Base-by-base conservation (phyloP, 2,329 filamentous ascomycete species). In the Coleophoma cylindrospora region DNA sequence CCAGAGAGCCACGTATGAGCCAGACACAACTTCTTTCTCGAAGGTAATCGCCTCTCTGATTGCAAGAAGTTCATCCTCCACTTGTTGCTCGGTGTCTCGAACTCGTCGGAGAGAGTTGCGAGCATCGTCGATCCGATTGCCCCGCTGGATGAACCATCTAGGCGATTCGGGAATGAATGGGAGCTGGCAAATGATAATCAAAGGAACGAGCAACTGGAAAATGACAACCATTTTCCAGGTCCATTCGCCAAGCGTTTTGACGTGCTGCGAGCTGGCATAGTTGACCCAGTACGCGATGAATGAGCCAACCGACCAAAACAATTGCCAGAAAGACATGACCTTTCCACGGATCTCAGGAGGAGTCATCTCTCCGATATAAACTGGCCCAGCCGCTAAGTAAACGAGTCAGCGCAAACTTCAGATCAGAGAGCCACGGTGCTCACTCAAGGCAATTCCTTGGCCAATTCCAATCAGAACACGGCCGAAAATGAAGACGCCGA, bases 151-250 rank as follows among this genome's bases (percentile, higher is more conserved):
- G 64, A 78, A 76, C 84, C 84, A 89, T 46, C 85, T 76, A 15
- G 86, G 86, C 4, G 79, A 80, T 64, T 87, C 85, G 17, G 83
- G 83, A 54, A 86, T 77, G 63, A 83, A 84, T 38, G 83, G 83
- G 13, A 88, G 70, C 34, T 84, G 74, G 4, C 67, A 56, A 19
- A 87, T 68, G 64, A 89, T 84, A 51, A 87, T 59, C 46, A 76
- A 56, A 1, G 85, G 85, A 21, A 87, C 75, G n/a, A 89, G 66
- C 45, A 87, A 72, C 68, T 89, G 85, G 73, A 88, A 87, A 54
- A 89, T 81, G 54, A 87, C 79, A 13, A 88, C 81, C 71, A 87
- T 79, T 59, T 78, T 80, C 84, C 84, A 88, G 66, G 87, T 83
- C 85, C 84, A 87, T 57, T 89, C 73, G 37, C 84, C 84, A 6